Evolutionary conservation across 1,139 yeast species (phyloP).

Genomic region (Nakaseomyces sp.): DNA sequence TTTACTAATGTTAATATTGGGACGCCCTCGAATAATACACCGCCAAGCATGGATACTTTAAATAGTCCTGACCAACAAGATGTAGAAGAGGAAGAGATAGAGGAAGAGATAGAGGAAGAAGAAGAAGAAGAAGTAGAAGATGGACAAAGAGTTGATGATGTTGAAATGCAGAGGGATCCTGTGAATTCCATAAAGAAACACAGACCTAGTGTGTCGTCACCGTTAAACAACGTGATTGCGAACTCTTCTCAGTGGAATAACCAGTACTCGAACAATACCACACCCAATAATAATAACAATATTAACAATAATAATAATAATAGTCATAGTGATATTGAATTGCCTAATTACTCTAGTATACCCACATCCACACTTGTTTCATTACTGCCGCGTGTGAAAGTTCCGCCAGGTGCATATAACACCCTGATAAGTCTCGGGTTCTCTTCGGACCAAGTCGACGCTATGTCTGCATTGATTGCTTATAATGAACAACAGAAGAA

Average conservation of each 20-base stretch:
- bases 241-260: slow-evolving; percentile 1
- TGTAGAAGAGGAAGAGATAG: background rate
- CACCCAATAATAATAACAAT: background rate
- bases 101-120: background rate
- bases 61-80: background rate
- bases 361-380: slow-evolving; percentile 29
- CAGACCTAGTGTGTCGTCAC: slow-evolving; percentile 18
- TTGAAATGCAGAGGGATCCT: slow-evolving; percentile 6
- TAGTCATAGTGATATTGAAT: slow-evolving; percentile 15
- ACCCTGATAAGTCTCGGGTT: slow-evolving; percentile 59
- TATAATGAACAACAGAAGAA: slow-evolving; percentile 43
- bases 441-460: slow-evolving; percentile 58
- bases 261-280: background rate
- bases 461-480: slow-evolving; percentile 62
- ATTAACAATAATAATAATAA: background rate
- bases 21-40: background rate
- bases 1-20: slow-evolving; percentile 6
- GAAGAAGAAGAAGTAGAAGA: background rate
- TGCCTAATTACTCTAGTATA: slow-evolving; percentile 28
- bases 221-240: slow-evolving; percentile 16
- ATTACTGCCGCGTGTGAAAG: slow-evolving; percentile 49
- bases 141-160: no score
- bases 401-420: slow-evolving; percentile 63
- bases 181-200: slow-evolving; percentile 7
- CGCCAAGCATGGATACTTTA: slow-evolving; percentile 1